Percentiles rank a stretch among this genome's conserved stretches.
These are phyloP conservation scores for Umbelopsis sp. DNA, from an alignment of 192 early-diverging fungal species.

Conservation along the genomic window DNA sequence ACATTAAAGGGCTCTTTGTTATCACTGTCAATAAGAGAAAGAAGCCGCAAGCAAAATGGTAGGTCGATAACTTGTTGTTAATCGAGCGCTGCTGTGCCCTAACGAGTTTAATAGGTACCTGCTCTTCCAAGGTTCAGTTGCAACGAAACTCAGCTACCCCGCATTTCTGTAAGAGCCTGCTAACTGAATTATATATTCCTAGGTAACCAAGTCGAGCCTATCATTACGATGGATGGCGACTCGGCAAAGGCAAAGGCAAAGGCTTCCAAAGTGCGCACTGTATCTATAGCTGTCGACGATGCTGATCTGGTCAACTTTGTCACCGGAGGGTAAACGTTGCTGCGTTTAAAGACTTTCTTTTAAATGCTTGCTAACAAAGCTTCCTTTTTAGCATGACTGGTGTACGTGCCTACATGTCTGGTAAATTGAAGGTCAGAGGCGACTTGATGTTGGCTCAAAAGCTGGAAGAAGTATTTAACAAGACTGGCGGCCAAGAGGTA, in stretches of 20 bases:
- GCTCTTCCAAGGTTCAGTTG: slow-evolving; percentile 32
- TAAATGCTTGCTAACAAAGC: not conserved
- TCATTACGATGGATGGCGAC: slow-evolving; percentile 26
- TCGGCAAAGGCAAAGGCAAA: not conserved
- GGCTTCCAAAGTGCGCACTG: slow-evolving; percentile 21
- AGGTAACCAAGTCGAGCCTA: slow-evolving; percentile 28
- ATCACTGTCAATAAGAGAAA: slow-evolving; percentile 33
- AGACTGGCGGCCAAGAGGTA: slow-evolving; percentile 34
- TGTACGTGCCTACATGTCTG: slow-evolving; percentile 33
- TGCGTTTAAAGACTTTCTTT: not conserved
- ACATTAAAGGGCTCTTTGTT: slow-evolving; percentile 37
- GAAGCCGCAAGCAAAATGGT: slow-evolving; percentile 34
- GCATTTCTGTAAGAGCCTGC: not conserved
- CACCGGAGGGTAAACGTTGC: slow-evolving; percentile 35
- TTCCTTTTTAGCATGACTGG: slow-evolving; percentile 26
- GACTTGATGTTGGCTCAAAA: slow-evolving; percentile 36
- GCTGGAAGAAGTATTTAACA: slow-evolving; percentile 35
- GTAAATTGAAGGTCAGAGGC: slow-evolving; percentile 35
- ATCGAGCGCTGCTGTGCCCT: not conserved
- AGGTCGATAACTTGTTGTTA: not conserved
- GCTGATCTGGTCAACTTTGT: slow-evolving; percentile 37
- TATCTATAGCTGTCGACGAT: slow-evolving; percentile 34
- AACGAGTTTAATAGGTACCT: slow-evolving; percentile 24
- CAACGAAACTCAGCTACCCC: not conserved
- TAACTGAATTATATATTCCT: not conserved